Conservation (phyloP, 768 basidiomycete genomes). For the Mycena vulgaris region DNA sequence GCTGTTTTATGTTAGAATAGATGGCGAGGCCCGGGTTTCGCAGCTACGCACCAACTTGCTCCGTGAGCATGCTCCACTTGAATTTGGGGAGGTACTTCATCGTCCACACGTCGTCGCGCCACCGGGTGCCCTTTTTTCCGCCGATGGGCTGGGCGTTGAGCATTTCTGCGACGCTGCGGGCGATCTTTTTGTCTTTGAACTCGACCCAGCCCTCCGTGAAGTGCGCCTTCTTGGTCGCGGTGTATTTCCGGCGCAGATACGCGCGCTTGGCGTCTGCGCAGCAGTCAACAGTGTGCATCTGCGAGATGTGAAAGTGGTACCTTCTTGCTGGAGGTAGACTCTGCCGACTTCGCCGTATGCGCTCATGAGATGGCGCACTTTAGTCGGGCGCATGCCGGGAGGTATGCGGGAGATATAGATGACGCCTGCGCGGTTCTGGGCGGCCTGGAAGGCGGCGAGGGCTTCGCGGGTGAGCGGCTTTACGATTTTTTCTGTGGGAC, state of each 20-base stretch:
- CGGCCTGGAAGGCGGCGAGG: constrained; percentile 80
- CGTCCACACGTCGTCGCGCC: constrained; percentile 99
- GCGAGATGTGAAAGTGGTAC: constrained; percentile 56
- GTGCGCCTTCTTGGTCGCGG: constrained; percentile 87
- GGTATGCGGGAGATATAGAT: constrained; percentile 97
- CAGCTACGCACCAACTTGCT: constrained; percentile 90
- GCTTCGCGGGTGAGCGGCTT: constrained; percentile 85
- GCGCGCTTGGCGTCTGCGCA: constrained; percentile 86
- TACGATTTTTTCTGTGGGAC: constrained; percentile 69
- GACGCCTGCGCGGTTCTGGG: constrained; percentile 85
- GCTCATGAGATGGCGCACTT: constrained; percentile 94
- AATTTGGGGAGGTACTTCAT: constrained; percentile 99
- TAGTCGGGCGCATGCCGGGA: constrained; percentile 97
- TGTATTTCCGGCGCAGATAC: constrained; percentile 86
- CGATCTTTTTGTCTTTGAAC: constrained; percentile 94
- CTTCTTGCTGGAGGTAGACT: constrained; percentile 95
- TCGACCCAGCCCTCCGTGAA: constrained; percentile 99
- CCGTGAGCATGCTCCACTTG: constrained; percentile 99
- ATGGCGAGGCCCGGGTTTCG: background rate
- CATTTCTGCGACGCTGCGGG: constrained; percentile 93
- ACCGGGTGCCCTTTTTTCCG: constrained; percentile 90
- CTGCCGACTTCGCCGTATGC: constrained; percentile 91
- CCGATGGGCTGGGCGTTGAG: constrained; percentile 97
- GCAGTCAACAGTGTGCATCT: constrained; percentile 2
- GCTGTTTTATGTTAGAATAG: constrained; percentile 62